These are phyloP conservation scores for Tricholoma sp. DNA, from an alignment of 768 basidiomycete genomes.

Conservation along the genomic window DNA sequence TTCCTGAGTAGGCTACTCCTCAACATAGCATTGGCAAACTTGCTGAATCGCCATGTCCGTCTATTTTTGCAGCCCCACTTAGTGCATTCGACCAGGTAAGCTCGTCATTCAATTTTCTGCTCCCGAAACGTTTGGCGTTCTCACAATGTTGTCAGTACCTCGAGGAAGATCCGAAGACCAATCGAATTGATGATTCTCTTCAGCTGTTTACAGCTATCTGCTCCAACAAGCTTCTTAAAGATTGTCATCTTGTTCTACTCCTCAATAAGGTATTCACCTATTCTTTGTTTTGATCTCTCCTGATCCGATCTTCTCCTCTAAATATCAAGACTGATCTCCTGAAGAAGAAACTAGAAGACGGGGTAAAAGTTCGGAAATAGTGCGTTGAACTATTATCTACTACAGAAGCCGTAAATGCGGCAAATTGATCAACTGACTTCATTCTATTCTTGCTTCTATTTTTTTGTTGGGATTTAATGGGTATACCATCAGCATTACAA, in stretches of 20 bases:
- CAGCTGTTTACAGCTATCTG: slow-evolving; percentile 75
- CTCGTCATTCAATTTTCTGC: neutral
- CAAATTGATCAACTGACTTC: slow-evolving; percentile 2
- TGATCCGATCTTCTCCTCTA: neutral
- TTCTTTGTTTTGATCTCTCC: neutral
- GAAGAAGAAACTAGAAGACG: slow-evolving; percentile 63
- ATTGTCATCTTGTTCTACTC: slow-evolving; percentile 69
- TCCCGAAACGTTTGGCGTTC: neutral
- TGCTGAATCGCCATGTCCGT: too few species aligned
- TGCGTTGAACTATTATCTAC: slow-evolving; percentile 32
- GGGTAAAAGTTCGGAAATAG: slow-evolving; percentile 72
- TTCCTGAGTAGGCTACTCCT: slow-evolving; percentile 45
- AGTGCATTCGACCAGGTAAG: slow-evolving; percentile 82
- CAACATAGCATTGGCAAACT: neutral
- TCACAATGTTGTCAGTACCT: slow-evolving; percentile 48
- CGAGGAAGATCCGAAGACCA: slow-evolving; percentile 75
- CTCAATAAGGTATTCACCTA: slow-evolving; percentile 61
- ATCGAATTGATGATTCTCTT: slow-evolving; percentile 78
- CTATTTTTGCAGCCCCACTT: slow-evolving; percentile 52
- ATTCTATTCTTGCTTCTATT: neutral
- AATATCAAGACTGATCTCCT: slow-evolving; percentile 61
- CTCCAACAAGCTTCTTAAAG: slow-evolving; percentile 66
- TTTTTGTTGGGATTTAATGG: neutral
- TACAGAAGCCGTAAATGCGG: neutral
- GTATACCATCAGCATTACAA: slow-evolving; percentile 53